phyloP scores from a whole-genome alignment of 805 yeast genomes.

The Monosporozyma servazzii region DNA sequence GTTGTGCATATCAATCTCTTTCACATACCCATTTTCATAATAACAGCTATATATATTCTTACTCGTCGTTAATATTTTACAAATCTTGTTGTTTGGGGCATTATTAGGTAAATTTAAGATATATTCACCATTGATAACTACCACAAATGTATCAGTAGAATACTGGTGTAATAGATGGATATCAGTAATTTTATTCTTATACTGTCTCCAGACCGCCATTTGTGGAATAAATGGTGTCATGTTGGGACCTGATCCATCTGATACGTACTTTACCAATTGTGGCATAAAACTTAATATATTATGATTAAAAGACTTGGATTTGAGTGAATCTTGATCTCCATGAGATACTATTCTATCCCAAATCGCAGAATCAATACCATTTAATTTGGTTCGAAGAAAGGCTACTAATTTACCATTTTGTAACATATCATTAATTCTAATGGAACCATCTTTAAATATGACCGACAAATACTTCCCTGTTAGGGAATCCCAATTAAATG shows the following conservation, averaged over 20 bases:
- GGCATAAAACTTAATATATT: conserved; percentile 18
- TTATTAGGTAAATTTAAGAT: background rate
- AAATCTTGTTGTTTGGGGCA: background rate
- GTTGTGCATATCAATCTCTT: conserved; percentile 5
- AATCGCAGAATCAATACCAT: conserved; percentile 7
- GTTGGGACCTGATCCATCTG: conserved; percentile 7
- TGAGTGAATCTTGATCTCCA: background rate
- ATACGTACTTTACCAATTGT: conserved; percentile 13
- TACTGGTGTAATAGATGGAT: conserved; percentile 14
- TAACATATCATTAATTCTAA: conserved; percentile 41
- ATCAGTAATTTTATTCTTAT: conserved; percentile 8
- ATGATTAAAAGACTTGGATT: conserved; percentile 6
- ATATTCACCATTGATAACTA: conserved; percentile 18
- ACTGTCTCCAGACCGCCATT: conserved; percentile 13
- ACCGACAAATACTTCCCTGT: conserved; percentile 36
- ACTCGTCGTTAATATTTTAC: background rate
- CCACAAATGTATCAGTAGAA: conserved; percentile 4
- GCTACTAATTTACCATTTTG: conserved; percentile 20
- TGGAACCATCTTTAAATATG: conserved; percentile 36
- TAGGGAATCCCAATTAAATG: conserved; percentile 19
- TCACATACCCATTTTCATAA: conserved; percentile 3
- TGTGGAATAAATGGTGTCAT: conserved; percentile 13
- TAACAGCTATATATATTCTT: background rate
- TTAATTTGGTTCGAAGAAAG: conserved; percentile 10
- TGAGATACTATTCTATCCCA: conserved; percentile 15